Evolutionary conservation across 306 rosid species (phyloP), one percentile per base, ranked within the genome.

Genomic region (Neltuma alba): DNA sequence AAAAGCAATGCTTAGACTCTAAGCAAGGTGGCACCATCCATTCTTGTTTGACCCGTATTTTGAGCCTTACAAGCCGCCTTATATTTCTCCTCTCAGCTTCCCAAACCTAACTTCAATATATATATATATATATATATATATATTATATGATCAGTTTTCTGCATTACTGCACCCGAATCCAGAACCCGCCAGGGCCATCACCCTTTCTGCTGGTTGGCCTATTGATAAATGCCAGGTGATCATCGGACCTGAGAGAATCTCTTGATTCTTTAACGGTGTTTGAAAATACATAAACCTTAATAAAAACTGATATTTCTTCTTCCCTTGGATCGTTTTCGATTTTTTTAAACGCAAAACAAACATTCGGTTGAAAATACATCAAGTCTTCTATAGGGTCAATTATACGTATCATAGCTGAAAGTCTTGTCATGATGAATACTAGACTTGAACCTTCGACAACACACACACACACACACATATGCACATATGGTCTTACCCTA

Each of bases 41-140:
- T 83, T 87, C 92, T 89, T 86, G 97, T 92, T 92, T 92, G 97
- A 92, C 97, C 97, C 97, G 88, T 86, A 91, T 74, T 83, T 86
- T 85, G 37, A 79, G 97, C 80, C 97, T 82, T 81, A 84, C 89
- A 83, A 87, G 50, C 75, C 91, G 92, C 87, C 83, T 86, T 93
- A 80, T 50, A 54, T 54, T 54, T 41, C 55, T 83, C 82, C 85
- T 85, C 87, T 88, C 72, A 38, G 72, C 84, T 80, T 83, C 62
- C 45, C 37, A 33, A 79, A 79, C 77, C 77, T 52, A 78, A 38
- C 81, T 48, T 45, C 38, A 6, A 27, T 58, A 12, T 27, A 40
- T 1, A 40, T 33, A 33, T 33, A 33, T 33, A 2, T 57, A 0
- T 54, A 0, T 54, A 3, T 57, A 4, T 57, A 1, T 57, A 1